Conservation (phyloP, 108 stramenopile species). For the Mediolabrus comicus region DNA sequence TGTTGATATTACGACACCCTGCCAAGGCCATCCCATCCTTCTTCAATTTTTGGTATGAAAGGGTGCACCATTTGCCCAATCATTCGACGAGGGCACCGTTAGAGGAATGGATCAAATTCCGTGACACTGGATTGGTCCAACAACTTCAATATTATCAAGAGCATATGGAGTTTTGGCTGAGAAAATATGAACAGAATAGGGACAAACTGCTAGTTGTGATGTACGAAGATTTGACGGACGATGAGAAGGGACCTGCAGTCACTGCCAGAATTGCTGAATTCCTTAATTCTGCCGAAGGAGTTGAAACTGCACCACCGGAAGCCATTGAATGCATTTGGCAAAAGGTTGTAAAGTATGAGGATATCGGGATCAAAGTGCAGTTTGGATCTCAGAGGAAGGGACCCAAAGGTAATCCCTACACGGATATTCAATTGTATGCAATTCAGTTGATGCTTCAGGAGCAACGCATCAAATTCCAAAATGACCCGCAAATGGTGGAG, state of each 20-base stretch:
- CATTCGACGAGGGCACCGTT: conserved; percentile 24
- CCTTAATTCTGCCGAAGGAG: background rate
- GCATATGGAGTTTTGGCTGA: conserved; percentile 24
- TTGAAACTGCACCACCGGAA: background rate
- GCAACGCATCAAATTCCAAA: background rate
- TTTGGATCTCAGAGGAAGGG: background rate
- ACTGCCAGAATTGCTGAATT: conserved; percentile 2
- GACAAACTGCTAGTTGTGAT: conserved; percentile 3
- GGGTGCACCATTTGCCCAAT: background rate
- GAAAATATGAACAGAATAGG: conserved; percentile 5
- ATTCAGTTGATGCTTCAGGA: background rate
- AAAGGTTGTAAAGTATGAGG: conserved; percentile 8
- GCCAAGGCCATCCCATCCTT: conserved; percentile 26
- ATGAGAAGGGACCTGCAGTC: background rate
- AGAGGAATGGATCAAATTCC: conserved; percentile 27
- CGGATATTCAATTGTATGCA: background rate
- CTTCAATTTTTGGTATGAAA: conserved; percentile 26
- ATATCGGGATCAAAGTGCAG: background rate
- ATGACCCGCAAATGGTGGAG: background rate
- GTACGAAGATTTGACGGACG: conserved; percentile 7
- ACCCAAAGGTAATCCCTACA: background rate
- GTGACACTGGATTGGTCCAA: conserved; percentile 10
- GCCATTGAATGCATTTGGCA: background rate
- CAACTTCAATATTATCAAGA: conserved; percentile 16
- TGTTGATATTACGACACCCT: conserved; percentile 31